Percentiles rank a stretch among this genome's conserved stretches.
Conservation (phyloP, 1,139 yeast genomes). For the Diutina pseudorugosa region DNA sequence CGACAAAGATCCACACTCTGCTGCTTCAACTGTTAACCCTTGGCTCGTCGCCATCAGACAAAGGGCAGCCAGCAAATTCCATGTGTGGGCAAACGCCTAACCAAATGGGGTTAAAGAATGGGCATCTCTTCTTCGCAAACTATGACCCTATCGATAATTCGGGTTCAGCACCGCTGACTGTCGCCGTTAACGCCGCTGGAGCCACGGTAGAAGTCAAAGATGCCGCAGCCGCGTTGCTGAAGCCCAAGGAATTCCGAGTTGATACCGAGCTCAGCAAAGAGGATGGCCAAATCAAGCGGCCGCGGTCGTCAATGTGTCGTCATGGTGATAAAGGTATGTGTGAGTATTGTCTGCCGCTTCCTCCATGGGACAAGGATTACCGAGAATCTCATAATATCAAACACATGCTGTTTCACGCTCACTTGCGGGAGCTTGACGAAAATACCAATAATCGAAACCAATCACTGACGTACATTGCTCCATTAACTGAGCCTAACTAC, state of each 20-base stretch:
- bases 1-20: constrained; percentile 16
- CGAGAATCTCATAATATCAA: constrained; percentile 69
- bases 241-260: constrained; percentile 33
- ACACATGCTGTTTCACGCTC: constrained; percentile 80
- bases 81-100: constrained; percentile 1
- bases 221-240: constrained; percentile 12
- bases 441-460: constrained; percentile 41
- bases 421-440: constrained; percentile 62
- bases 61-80: background rate
- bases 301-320: constrained; percentile 54
- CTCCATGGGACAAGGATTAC: constrained; percentile 84
- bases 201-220: constrained; percentile 3
- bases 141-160: background rate
- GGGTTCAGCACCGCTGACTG: constrained; percentile 1
- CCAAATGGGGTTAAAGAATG: background rate
- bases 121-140: background rate
- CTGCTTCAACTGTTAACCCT: background rate
- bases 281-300: constrained; percentile 64
- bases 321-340: constrained; percentile 97
- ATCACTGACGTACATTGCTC: constrained; percentile 62
- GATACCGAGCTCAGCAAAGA: constrained; percentile 59
- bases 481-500: constrained; percentile 63
- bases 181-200: constrained; percentile 6
- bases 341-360: constrained; percentile 90
- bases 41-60: background rate